phyloP scores from a whole-genome alignment of 2,329 filamentous ascomycete genomes.

The Clarireedia homoeocarpa region DNA sequence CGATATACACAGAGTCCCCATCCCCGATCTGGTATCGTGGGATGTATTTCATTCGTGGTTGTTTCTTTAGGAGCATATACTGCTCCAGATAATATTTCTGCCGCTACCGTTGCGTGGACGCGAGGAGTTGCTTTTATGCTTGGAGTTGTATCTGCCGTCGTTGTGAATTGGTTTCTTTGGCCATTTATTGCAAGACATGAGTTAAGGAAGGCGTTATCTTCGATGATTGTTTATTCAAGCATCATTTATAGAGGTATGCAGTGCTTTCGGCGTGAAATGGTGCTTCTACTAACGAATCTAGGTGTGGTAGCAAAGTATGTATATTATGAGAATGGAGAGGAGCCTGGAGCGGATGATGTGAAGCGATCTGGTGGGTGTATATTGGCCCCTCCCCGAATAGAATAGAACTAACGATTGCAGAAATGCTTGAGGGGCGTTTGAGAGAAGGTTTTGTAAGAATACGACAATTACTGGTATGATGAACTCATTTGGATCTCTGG shows the following conservation, averaged over 20 bases:
- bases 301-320: slow-evolving; percentile 47
- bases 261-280: not conserved
- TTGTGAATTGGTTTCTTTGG: slow-evolving; percentile 54
- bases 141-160: slow-evolving; percentile 44
- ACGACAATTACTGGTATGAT: slow-evolving; percentile 39
- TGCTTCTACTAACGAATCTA: not conserved
- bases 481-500: not conserved
- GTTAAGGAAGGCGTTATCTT: slow-evolving; percentile 45
- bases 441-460: slow-evolving; percentile 52
- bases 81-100: slow-evolving; percentile 27
- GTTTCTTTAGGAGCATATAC: slow-evolving; percentile 38
- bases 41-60: slow-evolving; percentile 49
- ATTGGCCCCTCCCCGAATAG: not conserved
- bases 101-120: slow-evolving; percentile 37
- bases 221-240: slow-evolving; percentile 50
- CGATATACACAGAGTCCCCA: slow-evolving; percentile 47
- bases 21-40: slow-evolving; percentile 50
- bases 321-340: slow-evolving; percentile 47
- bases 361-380: slow-evolving; percentile 33
- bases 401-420: slow-evolving; percentile 22
- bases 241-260: slow-evolving; percentile 41
- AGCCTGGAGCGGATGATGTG: slow-evolving; percentile 44
- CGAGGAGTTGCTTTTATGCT: slow-evolving; percentile 44
- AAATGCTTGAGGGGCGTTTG: slow-evolving; percentile 51
- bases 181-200: slow-evolving; percentile 54